These are phyloP conservation scores for Eimeria falciformis DNA, from an alignment of 169 alveolate genomes.

Conservation along the genomic window DNA sequence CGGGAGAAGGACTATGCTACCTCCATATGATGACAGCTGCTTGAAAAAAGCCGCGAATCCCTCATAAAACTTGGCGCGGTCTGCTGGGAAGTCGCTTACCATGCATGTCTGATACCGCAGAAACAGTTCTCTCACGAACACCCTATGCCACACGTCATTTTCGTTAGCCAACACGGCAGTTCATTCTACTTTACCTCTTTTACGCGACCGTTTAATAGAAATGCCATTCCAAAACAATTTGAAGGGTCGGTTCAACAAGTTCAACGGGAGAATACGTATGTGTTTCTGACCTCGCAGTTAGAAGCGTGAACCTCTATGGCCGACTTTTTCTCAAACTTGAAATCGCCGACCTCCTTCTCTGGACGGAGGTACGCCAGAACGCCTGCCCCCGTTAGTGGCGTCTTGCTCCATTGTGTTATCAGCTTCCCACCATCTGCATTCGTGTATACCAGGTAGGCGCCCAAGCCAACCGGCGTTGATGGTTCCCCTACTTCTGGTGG, in stretches of 20 bases:
- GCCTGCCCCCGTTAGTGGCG: slow-evolving; percentile 60
- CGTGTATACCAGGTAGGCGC: slow-evolving; percentile 49
- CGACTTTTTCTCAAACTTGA: slow-evolving; percentile 57
- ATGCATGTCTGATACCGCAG: slow-evolving; percentile 28
- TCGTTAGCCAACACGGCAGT: too few species aligned
- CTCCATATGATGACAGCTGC: slow-evolving; percentile 68
- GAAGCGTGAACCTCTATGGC: slow-evolving; percentile 40
- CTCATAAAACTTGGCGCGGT: slow-evolving; percentile 55
- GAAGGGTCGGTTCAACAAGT: too few species aligned
- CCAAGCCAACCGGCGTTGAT: slow-evolving; percentile 30
- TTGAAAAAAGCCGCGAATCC: slow-evolving; percentile 71
- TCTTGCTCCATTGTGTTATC: slow-evolving; percentile 60
- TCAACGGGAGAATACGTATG: too few species aligned
- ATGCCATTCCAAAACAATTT: too few species aligned
- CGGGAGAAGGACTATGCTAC: slow-evolving; percentile 58
- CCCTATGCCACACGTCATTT: too few species aligned
- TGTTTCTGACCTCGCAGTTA: slow-evolving; percentile 52
- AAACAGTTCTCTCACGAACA: too few species aligned
- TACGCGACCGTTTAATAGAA: too few species aligned
- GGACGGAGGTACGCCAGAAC: slow-evolving; percentile 64
- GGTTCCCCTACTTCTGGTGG: slow-evolving; percentile 60
- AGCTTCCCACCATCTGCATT: slow-evolving; percentile 58
- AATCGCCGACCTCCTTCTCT: slow-evolving; percentile 63
- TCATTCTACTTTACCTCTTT: too few species aligned
- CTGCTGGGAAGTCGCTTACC: slow-evolving; percentile 68